Evolutionary conservation across 2,329 filamentous ascomycete genomes (phyloP).

Genomic region (Exserohilum turcica): DNA sequence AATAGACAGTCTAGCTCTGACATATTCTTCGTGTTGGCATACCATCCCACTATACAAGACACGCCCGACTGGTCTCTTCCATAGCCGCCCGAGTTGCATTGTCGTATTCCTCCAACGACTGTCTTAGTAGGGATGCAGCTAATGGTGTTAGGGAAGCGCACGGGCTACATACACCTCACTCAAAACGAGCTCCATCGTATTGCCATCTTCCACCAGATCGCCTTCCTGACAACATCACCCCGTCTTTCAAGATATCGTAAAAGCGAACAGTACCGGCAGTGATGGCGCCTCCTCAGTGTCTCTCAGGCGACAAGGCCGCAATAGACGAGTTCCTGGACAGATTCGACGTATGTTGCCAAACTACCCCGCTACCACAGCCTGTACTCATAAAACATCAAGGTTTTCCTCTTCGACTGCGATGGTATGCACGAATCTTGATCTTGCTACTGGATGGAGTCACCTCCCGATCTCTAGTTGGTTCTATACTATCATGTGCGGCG

Average conservation of each 20-base stretch:
- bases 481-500: neutral
- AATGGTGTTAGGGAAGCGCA: no score
- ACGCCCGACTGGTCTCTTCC: no score
- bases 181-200: no score
- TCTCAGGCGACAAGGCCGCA: constrained; percentile 77
- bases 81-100: no score
- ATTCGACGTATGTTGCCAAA: constrained; percentile 76
- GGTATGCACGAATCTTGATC: constrained; percentile 59
- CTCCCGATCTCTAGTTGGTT: neutral
- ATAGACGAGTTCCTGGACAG: constrained; percentile 84
- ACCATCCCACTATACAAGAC: no score
- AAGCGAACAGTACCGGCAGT: neutral
- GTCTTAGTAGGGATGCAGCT: no score
- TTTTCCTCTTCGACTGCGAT: constrained; percentile 96
- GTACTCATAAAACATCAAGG: constrained; percentile 58
- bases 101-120: no score
- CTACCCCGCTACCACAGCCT: neutral
- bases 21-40: no score
- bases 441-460: constrained; percentile 11
- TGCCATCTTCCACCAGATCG: constrained; percentile 10
- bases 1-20: no score
- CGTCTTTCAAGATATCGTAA: neutral
- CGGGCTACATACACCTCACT: no score
- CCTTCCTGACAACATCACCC: neutral
- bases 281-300: constrained; percentile 57